phyloP scores from a whole-genome alignment of 495 filamentous ascomycete species.

The Hyaloscypha hepaticicola region DNA sequence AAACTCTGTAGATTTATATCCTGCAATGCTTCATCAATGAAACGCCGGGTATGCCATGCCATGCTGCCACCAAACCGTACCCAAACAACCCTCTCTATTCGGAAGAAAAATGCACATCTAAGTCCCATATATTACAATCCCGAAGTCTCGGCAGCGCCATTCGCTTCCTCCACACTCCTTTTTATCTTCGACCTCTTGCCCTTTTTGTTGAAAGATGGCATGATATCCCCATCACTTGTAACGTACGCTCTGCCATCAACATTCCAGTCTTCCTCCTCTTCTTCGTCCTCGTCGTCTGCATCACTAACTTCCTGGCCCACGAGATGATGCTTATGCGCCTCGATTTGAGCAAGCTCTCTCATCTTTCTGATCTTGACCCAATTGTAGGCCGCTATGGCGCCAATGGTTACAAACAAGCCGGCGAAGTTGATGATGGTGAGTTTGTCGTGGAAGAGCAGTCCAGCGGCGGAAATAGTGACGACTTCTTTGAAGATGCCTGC shows the following conservation, averaged over 20 bases:
- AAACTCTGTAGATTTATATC: too few species aligned
- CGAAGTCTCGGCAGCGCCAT: too few species aligned
- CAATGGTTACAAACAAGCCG: conserved; percentile 84
- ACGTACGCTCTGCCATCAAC: conserved; percentile 34
- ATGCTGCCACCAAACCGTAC: too few species aligned
- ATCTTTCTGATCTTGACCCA: conserved; percentile 92
- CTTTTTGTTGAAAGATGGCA: conserved; percentile 28
- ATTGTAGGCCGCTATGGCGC: conserved; percentile 86
- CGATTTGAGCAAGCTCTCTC: conserved; percentile 64
- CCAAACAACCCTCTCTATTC: too few species aligned
- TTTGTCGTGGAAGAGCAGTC: conserved; percentile 83
- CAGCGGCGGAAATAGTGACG: conserved; percentile 89
- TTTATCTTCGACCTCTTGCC: conserved; percentile 14
- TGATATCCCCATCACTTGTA: conserved; percentile 35
- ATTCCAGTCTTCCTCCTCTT: conserved; percentile 34
- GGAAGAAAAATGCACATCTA: too few species aligned
- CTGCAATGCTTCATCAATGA: too few species aligned
- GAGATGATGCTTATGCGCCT: conserved; percentile 37
- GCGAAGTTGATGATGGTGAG: conserved; percentile 87
- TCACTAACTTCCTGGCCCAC: conserved; percentile 25
- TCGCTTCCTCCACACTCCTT: neutral
- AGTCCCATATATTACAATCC: too few species aligned
- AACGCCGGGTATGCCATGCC: too few species aligned
- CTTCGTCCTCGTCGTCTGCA: conserved; percentile 33
- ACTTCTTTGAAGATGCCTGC: conserved; percentile 99